Base-by-base conservation (phyloP, 2,329 filamentous ascomycete species). In the Ophiocordyceps australis region DNA sequence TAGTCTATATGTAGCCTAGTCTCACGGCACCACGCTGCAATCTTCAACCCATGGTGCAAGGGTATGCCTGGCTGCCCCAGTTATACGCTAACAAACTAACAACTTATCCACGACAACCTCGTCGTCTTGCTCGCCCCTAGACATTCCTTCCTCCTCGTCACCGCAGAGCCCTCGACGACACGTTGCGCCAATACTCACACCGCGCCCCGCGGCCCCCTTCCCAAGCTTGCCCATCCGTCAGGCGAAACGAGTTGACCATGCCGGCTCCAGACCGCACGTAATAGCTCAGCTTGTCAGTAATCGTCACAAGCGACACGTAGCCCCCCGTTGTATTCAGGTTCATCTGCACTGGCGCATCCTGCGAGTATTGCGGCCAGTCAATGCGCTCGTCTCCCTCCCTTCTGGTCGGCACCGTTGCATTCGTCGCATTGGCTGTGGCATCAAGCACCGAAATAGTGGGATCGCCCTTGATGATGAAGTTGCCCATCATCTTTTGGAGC, bases 251-350 rank as follows among this genome's bases (percentile, higher is more conserved):
- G 27, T 59, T 58, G 6, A 26, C 23, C 18, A 33, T 27, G 7
- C 42, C 37, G 11, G 52, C 28, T 11, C 39, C 18, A 35, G 50
- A 28, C 9, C 30, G 30, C 2, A 34, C 11, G 12, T 31, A 16
- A 15, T 33, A 34, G 38, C 32, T 39, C 31, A 38, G 37, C 38
- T 40, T 38, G 29, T 32, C 36, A 29, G 37, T 42, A 16, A 38
- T 38, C 30, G 23, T 33, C 5, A 33, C 28, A 18, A 30, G 17
- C 5, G 14, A 8, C 5, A 28, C 26, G 5, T 30, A n/a, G 6
- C 55, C 55, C 4, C 58, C 57, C 0, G 56, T 61, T 29, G 57
- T 50, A 30, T 62, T 62, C 21, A 62, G 28, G 32, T 60, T 53
- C 26, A 63, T 41, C 45, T 54, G 47, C 12, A 40, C 37, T 0